Base-by-base conservation (phyloP, 495 filamentous ascomycete genomes). In the Chaetomium tenue region DNA sequence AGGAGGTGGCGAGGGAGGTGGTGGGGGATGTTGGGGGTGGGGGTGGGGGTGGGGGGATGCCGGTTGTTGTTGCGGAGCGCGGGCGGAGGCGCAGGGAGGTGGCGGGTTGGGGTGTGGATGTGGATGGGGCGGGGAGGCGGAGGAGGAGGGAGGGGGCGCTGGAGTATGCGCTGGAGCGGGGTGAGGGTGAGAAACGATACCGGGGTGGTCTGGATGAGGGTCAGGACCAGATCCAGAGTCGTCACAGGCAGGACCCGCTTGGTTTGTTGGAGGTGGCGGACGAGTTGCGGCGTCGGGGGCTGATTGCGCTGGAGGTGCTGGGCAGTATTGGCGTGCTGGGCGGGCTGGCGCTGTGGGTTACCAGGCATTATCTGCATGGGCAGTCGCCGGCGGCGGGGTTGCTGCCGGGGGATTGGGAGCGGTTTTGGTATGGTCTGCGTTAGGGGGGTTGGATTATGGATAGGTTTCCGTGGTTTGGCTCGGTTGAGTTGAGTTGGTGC, bases 221-320 rank as follows among this genome's bases (percentile, higher is more conserved):
- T 5, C 46, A 33, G 13, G 16, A 33, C 13, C 33, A 37, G 39
- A 18, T 26, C 5, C 7, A 28, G 22, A 12, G 58, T 20, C 15
- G 30, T 15, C 51, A 58, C 18, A 72, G 80, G 59, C 70, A 88
- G 60, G 92, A 97, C 73, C 92, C 92, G 7, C 78, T 96, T 0
- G 91, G 91, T 3, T 68, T 96, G 25, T 78, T 93, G 63, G 81
- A 86, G 63, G 86, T 89, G 71, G 83, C 84, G 12, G 87, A 88
- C n/a, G 85, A 88, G 30, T 69, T 95, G 63, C 83, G 82, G 63
- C 79, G 81, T 28, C 85, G 81, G 62, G 84, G 91, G 2, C 87
- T 89, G 83, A 64, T 87, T 53, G 84, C 88, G 3, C 74, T 95
- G n/a, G 88, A 91, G 74, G 82, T 97, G 15, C 78, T 93, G n/a